Conservation (phyloP, 148 eudicot genomes). For the Silene conica region DNA sequence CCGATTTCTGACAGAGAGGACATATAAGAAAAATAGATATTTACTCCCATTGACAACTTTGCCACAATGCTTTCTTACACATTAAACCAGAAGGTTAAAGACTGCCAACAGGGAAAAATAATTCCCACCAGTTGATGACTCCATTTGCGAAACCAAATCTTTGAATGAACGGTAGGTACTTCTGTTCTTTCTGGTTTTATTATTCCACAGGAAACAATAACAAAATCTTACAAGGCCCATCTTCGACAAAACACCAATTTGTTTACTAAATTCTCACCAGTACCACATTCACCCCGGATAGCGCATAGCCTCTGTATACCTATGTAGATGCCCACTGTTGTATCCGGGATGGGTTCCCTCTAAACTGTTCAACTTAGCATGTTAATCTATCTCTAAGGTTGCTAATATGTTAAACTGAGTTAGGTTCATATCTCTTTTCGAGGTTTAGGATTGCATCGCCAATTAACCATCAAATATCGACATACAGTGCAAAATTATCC, state of each 20-base stretch:
- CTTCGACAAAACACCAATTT: not conserved
- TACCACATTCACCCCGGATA: not conserved
- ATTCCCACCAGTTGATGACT: not conserved
- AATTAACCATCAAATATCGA: not conserved
- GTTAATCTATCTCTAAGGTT: not conserved
- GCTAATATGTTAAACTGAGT: not conserved
- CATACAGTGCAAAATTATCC: too few species aligned
- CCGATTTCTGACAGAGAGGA: not conserved
- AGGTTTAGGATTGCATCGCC: too few species aligned
- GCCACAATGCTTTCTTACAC: too few species aligned
- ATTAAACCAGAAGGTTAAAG: too few species aligned
- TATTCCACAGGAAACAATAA: too few species aligned
- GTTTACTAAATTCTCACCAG: not conserved
- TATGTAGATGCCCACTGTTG: not conserved
- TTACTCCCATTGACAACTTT: too few species aligned
- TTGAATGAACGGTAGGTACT: too few species aligned
- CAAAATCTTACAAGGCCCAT: too few species aligned
- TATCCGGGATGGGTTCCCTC: not conserved
- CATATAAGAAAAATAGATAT: too few species aligned
- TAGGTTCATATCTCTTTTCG: not conserved
- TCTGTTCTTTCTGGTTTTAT: too few species aligned
- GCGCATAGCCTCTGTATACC: not conserved
- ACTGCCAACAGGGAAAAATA: too few species aligned
- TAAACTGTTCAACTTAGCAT: not conserved
- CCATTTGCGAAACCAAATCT: too few species aligned